Evolutionary conservation across 768 basidiomycete genomes (phyloP).

Genomic region (Vishniacozyma victoriae): DNA sequence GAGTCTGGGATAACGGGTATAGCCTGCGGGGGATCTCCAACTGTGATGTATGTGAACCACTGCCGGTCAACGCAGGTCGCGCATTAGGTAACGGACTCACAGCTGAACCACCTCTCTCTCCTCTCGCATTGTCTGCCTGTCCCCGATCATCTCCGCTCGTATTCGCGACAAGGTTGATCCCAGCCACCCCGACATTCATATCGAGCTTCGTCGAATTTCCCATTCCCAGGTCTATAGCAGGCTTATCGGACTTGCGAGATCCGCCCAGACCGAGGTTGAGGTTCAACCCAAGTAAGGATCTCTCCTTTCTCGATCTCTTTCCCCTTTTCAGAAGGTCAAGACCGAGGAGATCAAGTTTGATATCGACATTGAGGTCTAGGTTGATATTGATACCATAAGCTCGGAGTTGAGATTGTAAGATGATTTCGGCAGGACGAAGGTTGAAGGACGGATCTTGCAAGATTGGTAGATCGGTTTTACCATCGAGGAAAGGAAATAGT

Average conservation of each 20-base stretch:
- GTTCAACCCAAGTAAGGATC: constrained; percentile 8
- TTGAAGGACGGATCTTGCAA: constrained; percentile 8
- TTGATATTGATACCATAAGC: constrained; percentile 16
- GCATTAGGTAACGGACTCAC: constrained; percentile 3
- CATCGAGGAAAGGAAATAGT: background rate
- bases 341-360: background rate
- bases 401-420: constrained; percentile 10
- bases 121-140: too few species aligned
- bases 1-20: constrained; percentile 22
- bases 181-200: too few species aligned
- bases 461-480: constrained; percentile 1
- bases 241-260: too few species aligned
- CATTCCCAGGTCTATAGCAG: too few species aligned
- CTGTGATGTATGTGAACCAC: constrained; percentile 25
- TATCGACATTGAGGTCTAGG: constrained; percentile 4
- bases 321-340: background rate
- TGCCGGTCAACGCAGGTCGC: background rate
- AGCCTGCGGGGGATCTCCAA: constrained; percentile 21
- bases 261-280: constrained; percentile 3
- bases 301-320: constrained; percentile 3
- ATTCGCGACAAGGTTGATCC: too few species aligned
- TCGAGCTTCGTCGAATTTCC: too few species aligned
- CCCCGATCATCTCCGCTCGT: too few species aligned
- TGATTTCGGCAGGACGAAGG: constrained; percentile 8
- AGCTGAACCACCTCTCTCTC: constrained; percentile 20